Conservation (phyloP, 2,329 filamentous ascomycete species). For the Bipolaris gigantea region DNA sequence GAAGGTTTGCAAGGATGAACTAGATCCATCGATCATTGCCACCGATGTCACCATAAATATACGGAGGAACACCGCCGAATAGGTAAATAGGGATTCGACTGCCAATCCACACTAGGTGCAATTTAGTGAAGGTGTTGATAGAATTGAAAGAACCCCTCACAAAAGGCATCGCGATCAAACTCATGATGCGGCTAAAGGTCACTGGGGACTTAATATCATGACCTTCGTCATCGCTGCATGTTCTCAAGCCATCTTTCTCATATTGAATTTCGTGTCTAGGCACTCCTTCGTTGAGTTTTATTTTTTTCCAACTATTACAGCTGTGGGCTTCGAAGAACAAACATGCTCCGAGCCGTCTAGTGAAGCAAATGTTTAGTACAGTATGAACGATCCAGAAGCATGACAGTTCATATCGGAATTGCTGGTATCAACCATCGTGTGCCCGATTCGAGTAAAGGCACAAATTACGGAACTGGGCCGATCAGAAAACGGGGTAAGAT, state of each 20-base stretch:
- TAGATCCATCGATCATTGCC: constrained; percentile 63
- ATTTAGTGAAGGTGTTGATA: background rate
- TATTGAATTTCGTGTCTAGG: background rate
- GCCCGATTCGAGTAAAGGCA: background rate
- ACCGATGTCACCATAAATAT: constrained; percentile 63
- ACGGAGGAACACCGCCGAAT: constrained; percentile 36
- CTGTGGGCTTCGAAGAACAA: background rate
- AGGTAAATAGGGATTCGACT: constrained; percentile 59
- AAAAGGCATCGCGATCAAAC: constrained; percentile 49
- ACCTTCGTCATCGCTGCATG: constrained; percentile 26
- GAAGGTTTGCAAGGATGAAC: constrained; percentile 54
- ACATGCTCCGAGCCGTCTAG: background rate
- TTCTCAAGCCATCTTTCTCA: constrained; percentile 52
- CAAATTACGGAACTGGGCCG: too few relatives aligned
- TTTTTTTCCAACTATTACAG: background rate
- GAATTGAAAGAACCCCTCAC: background rate
- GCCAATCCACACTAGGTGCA: constrained; percentile 57
- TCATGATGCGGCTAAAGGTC: constrained; percentile 49
- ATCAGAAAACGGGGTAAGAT: background rate
- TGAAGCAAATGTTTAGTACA: background rate
- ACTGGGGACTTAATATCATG: constrained; percentile 14
- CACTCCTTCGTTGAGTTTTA: background rate
- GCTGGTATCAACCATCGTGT: background rate
- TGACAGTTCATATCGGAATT: background rate
- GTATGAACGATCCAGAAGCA: background rate